Base-by-base conservation (phyloP, 208 protist species). In the Leishmania turanica region DNA sequence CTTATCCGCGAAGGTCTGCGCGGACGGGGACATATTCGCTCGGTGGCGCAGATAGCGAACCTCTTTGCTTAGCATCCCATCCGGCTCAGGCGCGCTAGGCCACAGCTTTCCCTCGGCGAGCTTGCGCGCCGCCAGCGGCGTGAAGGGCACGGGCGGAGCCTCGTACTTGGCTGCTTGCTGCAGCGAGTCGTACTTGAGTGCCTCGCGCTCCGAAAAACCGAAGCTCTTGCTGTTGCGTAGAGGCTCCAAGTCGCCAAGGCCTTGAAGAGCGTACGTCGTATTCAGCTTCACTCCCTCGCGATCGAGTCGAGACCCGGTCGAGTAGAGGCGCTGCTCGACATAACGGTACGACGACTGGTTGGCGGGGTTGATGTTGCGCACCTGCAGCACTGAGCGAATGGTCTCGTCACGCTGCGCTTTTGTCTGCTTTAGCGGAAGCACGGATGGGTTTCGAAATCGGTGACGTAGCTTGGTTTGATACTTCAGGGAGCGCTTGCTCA, bases 221-320 rank as follows among this genome's bases (percentile, higher is more conserved):
- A 98, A 98, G 88, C 84, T 91, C 15, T 86, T 86, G 80, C 93
- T 96, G 86, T 93, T 95, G 13, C 93, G 92, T 51, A 98, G 88
- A 77, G 95, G 93, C 80, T 98, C 93, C 58, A 94, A 40, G 78
- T 98, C 95, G 56, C 95, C 95, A 3, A 98, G 89, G n/a, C 95
- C 95, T 77, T 98, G 95, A 42, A 98, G 84, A 15, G 93, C 95
- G 72, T 93, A 96, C 31, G 90, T 92, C 40, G 89, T 96, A 82
- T 98, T 96, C 60, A 97, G 71, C 40, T 95, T 95, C 51, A 91
- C 76, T 19, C 90, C 95, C 58, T 97, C 93, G n/a, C 95, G 89
- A 66, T 96, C 93, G 3, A 97, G 87, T 0, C 95, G 91, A 1
- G 93, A 92, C 9, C 89, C 85, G 17, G 88, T 90, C 1, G 92